Evolutionary conservation across 2,329 filamentous ascomycete species (phyloP).

Genomic region (Chaetomiaceae sp.): DNA sequence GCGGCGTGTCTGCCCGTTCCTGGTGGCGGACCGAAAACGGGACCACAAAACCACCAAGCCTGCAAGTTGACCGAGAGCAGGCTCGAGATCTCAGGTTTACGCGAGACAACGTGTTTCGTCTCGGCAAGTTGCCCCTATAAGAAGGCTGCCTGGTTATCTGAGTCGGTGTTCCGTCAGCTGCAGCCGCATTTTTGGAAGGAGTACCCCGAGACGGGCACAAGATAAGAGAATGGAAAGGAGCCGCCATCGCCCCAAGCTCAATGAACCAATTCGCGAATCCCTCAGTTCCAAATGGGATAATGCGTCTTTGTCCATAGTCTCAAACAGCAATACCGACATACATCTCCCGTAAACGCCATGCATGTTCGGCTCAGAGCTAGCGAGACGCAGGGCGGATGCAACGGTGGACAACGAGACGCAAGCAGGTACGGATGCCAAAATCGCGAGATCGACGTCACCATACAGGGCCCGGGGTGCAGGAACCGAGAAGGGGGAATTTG

Average conservation of each 20-base stretch:
- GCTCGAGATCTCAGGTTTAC: background rate
- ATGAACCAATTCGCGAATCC: too few species aligned
- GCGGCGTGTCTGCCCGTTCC: background rate
- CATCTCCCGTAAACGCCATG: too few species aligned
- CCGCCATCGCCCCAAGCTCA: too few species aligned
- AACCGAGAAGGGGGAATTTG: background rate
- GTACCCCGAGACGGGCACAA: background rate
- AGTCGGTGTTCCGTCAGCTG: too few species aligned
- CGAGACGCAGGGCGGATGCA: background rate
- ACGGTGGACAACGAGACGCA: background rate
- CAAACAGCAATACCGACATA: too few species aligned
- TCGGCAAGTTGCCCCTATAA: too few species aligned
- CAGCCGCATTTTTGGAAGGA: too few species aligned
- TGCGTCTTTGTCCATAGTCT: too few species aligned
- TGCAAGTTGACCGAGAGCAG: background rate
- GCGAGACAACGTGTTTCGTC: background rate
- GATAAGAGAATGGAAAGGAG: background rate
- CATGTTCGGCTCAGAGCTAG: too few species aligned
- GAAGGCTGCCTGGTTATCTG: background rate
- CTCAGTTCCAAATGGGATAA: too few species aligned
- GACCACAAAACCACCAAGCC: background rate
- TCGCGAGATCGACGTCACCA: slow-evolving; percentile 10
- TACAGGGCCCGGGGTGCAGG: slow-evolving; percentile 5
- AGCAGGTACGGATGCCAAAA: background rate
- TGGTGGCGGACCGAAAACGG: background rate